Evolutionary conservation across 1,139 yeast genomes (phyloP).

Genomic region (Saccharomycopsis phalli): DNA sequence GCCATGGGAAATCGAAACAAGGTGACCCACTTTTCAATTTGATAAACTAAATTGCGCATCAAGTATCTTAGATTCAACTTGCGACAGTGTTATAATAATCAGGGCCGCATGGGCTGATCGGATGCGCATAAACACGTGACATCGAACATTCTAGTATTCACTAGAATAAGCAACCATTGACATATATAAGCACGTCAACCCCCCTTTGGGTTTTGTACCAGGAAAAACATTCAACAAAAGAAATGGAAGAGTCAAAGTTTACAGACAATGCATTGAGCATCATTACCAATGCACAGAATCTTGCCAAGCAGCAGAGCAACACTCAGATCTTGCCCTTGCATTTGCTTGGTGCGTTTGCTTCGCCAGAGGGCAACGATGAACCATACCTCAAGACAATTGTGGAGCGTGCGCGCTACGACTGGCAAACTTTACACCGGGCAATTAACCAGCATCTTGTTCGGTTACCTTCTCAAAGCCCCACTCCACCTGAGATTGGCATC

Average conservation of each 20-base stretch:
- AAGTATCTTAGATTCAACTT: too few species aligned
- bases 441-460: constrained; percentile 78
- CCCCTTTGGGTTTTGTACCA: neutral
- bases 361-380: constrained; percentile 51
- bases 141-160: neutral
- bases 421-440: constrained; percentile 67
- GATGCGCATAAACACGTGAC: too few species aligned
- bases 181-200: neutral
- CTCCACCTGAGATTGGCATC: constrained; percentile 69
- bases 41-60: too few species aligned
- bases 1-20: too few species aligned
- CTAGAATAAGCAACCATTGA: neutral
- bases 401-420: constrained; percentile 84
- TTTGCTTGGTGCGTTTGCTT: constrained; percentile 84
- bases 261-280: constrained; percentile 89
- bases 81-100: neutral
- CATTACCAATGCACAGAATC: constrained; percentile 66
- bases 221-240: neutral
- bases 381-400: constrained; percentile 72
- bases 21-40: too few species aligned
- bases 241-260: constrained; percentile 60
- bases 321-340: constrained; percentile 81
- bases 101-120: neutral
- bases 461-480: constrained; percentile 80
- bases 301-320: constrained; percentile 80